Conservation (phyloP, 1,284 basidiomycete species). For the Rhodotorula sp. region DNA sequence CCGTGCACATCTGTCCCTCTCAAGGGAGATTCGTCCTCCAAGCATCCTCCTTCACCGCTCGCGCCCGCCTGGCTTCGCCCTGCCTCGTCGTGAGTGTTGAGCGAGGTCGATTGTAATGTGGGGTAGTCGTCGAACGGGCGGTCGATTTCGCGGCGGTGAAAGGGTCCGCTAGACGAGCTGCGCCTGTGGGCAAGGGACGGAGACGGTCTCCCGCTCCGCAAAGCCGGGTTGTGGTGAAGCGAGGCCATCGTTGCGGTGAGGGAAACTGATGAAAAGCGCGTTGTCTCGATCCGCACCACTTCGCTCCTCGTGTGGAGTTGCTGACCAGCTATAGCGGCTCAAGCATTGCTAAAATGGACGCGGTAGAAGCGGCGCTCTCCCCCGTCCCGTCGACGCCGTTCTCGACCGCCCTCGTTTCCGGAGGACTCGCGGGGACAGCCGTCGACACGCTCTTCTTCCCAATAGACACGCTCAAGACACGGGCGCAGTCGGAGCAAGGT, state of each 20-base stretch:
- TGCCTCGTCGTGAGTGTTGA: background rate
- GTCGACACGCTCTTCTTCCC: conserved; percentile 96
- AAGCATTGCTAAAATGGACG: too few relatives aligned
- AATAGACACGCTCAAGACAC: conserved; percentile 93
- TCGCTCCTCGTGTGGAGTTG: too few relatives aligned
- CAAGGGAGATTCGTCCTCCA: too few relatives aligned
- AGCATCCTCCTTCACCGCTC: background rate
- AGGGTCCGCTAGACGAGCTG: too few relatives aligned
- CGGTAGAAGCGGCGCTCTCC: background rate
- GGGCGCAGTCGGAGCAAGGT: conserved; percentile 83
- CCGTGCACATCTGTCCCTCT: too few relatives aligned
- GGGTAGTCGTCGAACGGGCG: background rate
- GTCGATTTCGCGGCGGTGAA: background rate
- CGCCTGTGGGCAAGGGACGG: too few relatives aligned
- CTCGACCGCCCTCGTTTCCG: conserved; percentile 15
- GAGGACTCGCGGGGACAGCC: conserved; percentile 60
- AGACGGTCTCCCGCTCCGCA: background rate
- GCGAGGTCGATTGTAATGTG: too few relatives aligned
- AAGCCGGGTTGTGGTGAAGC: conserved; percentile 3
- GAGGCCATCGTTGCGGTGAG: background rate
- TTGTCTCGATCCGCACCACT: too few relatives aligned
- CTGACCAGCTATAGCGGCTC: too few relatives aligned
- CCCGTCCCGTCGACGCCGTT: background rate
- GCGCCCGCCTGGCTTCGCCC: background rate
- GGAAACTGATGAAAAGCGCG: too few relatives aligned